Evolutionary conservation across 768 basidiomycete genomes (phyloP), one percentile per base, ranked within the genome.

Genomic region (Mrakia gelida): DNA sequence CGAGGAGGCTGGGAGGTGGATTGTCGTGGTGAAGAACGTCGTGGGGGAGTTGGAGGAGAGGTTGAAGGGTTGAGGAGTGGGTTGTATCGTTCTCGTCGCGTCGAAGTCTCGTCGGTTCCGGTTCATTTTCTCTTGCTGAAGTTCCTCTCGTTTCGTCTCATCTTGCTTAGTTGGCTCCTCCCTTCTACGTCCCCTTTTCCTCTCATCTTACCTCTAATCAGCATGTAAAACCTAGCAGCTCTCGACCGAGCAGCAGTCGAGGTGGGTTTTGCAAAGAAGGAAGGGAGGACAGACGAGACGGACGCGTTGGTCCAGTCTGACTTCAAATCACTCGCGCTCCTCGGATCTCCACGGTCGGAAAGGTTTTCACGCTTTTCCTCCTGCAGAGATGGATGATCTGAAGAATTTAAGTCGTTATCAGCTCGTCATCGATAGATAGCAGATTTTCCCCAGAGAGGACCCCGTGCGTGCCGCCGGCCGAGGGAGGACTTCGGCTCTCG

Each of bases 1-100:
- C 41, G 61, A 59, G 61, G 32, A 45, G 34, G 62, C 43, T 3
- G 61, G 41, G n/a, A 43, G 49, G 73, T 75, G 73, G 73, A 62
- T 61, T 34, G 16, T 8, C 16, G 62, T 75, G 26, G 15, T 75
- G 32, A 32, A 63, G n/a, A 43, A 13, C 6, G 62, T 62, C 1
- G 62, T 16, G 16, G 34, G 43, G n/a, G 34, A 62, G 62, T 59
- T 75, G 26, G 73, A 65, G 59, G 59, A 38, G 38, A 45, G 73
- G 43, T 41, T 75, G 49, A 52, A 54, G 71, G 71, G 43, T 1
- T 56, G 71, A 72, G 49, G 28, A 34, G 15, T 23, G 26, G 21
- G 61, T 32, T 32, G 62, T 6, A 9, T 30, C 18, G 28, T 26
- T 26, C 26, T 30, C 23, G 62, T 30, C 30, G 63, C 63, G 63